Evolutionary conservation across 169 alveolate species (phyloP).

Genomic region (Cystoisospora suis): DNA sequence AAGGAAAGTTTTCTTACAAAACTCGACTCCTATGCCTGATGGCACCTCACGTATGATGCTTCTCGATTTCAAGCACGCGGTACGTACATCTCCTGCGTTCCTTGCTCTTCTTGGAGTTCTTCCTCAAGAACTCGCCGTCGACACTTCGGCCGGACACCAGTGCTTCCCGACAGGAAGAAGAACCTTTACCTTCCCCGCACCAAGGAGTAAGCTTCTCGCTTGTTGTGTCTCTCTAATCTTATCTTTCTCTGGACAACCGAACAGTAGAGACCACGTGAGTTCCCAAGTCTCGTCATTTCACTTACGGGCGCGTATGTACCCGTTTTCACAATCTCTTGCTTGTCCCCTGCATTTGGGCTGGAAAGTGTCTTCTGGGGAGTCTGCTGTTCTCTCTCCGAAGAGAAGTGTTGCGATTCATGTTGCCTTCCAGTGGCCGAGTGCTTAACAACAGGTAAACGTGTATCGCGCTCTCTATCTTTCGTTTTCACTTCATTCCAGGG

Average conservation of each 20-base stretch:
- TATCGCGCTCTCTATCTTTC: too few relatives aligned
- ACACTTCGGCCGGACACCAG: constrained; percentile 39
- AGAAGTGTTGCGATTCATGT: background rate
- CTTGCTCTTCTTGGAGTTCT: constrained; percentile 61
- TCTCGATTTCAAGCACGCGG: constrained; percentile 58
- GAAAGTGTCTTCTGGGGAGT: background rate
- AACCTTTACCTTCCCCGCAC: background rate
- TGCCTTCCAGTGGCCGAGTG: background rate
- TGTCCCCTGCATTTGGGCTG: background rate
- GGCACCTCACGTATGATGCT: constrained; percentile 61
- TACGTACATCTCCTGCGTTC: constrained; percentile 49
- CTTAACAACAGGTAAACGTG: too few relatives aligned
- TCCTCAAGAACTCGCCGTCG: constrained; percentile 23
- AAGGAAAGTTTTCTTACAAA: constrained; percentile 38
- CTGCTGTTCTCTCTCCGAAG: background rate
- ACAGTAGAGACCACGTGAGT: too few relatives aligned
- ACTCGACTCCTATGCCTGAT: constrained; percentile 59
- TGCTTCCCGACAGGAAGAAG: background rate
- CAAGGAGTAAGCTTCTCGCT: background rate
- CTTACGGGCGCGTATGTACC: background rate
- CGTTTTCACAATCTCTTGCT: background rate
- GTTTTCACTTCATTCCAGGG: too few relatives aligned
- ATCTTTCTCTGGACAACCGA: too few relatives aligned
- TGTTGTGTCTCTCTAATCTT: background rate
- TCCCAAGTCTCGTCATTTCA: background rate